Evolutionary conservation across 2,329 filamentous ascomycete genomes (phyloP).

Genomic region (Pestalotiopsis sp.): DNA sequence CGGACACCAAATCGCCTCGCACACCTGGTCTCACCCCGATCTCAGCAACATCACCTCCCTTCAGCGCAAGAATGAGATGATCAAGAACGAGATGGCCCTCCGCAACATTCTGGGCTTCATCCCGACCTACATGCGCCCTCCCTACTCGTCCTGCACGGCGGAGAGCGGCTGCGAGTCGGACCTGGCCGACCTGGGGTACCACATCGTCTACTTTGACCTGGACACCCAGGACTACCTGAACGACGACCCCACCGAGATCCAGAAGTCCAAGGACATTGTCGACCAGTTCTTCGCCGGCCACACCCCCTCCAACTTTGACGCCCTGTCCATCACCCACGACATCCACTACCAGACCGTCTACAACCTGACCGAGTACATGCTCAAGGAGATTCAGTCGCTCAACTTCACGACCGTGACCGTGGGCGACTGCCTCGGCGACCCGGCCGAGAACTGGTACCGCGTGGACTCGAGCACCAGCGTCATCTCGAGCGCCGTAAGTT

Average conservation of each 20-base stretch:
- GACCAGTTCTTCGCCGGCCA: slow-evolving; percentile 42
- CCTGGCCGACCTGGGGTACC: slow-evolving; percentile 50
- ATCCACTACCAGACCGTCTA: slow-evolving; percentile 49
- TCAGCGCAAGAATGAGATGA: slow-evolving; percentile 49
- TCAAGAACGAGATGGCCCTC: slow-evolving; percentile 57
- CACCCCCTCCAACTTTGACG: slow-evolving; percentile 33
- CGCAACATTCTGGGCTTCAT: slow-evolving; percentile 57
- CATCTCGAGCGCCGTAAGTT: slow-evolving; percentile 5
- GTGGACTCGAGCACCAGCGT: slow-evolving; percentile 2
- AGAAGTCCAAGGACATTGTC: slow-evolving; percentile 52
- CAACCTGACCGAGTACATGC: slow-evolving; percentile 39
- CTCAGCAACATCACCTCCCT: slow-evolving; percentile 43
- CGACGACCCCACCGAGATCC: slow-evolving; percentile 44
- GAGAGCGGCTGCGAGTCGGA: slow-evolving; percentile 34
- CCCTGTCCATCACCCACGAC: slow-evolving; percentile 57
- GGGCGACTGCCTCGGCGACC: slow-evolving; percentile 48
- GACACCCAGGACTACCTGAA: slow-evolving; percentile 65
- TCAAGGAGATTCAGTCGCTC: slow-evolving; percentile 31
- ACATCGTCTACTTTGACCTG: slow-evolving; percentile 58
- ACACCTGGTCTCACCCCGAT: slow-evolving; percentile 57
- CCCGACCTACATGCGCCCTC: slow-evolving; percentile 54
- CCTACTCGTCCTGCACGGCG: slow-evolving; percentile 45
- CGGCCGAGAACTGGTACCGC: slow-evolving; percentile 44
- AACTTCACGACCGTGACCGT: slow-evolving; percentile 43
- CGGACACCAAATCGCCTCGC: slow-evolving; percentile 64